Conservation (phyloP, 805 yeast genomes). For the Yarrowia sp. region DNA sequence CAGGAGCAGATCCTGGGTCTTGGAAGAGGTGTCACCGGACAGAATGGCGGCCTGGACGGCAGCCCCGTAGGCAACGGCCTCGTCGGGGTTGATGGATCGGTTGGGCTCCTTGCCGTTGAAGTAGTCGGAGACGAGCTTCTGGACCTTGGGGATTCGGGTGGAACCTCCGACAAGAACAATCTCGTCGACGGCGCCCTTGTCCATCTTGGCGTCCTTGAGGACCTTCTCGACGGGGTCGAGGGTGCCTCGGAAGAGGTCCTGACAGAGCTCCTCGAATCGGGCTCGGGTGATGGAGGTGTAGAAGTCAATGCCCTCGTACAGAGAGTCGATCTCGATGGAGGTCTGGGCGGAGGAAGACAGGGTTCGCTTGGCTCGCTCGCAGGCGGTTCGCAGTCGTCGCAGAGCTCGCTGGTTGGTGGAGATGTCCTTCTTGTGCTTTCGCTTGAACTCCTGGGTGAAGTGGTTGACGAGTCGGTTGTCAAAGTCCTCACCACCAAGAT, state of each 20-base stretch:
- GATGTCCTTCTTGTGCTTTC: slow-evolving; percentile 95
- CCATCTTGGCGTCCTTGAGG: slow-evolving; percentile 83
- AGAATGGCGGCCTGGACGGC: slow-evolving; percentile 97
- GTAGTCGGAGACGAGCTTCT: slow-evolving; percentile 92
- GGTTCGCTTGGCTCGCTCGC: slow-evolving; percentile 99
- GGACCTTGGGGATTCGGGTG: slow-evolving; percentile 96
- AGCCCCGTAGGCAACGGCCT: slow-evolving; percentile 99
- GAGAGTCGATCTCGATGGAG: slow-evolving; percentile 90
- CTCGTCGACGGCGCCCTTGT: slow-evolving; percentile 86
- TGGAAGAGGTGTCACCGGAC: slow-evolving; percentile 92
- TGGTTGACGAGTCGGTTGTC: slow-evolving; percentile 94
- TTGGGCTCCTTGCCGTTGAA: slow-evolving; percentile 97
- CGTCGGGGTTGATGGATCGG: slow-evolving; percentile 96
- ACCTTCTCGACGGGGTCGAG: slow-evolving; percentile 95
- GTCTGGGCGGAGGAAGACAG: slow-evolving; percentile 95
- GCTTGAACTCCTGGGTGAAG: slow-evolving; percentile 93
- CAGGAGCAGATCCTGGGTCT: slow-evolving; percentile 91
- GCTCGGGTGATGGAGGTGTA: slow-evolving; percentile 96
- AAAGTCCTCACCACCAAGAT: slow-evolving; percentile 98
- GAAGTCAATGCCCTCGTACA: slow-evolving; percentile 93
- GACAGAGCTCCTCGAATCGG: slow-evolving; percentile 95
- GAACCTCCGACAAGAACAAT: slow-evolving; percentile 97
- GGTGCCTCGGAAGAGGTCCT: slow-evolving; percentile 89
- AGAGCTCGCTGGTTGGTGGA: slow-evolving; percentile 93
- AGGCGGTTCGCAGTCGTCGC: slow-evolving; percentile 97